phyloP scores from a whole-genome alignment of 441 rosid species.

The Croton laevigatus region DNA sequence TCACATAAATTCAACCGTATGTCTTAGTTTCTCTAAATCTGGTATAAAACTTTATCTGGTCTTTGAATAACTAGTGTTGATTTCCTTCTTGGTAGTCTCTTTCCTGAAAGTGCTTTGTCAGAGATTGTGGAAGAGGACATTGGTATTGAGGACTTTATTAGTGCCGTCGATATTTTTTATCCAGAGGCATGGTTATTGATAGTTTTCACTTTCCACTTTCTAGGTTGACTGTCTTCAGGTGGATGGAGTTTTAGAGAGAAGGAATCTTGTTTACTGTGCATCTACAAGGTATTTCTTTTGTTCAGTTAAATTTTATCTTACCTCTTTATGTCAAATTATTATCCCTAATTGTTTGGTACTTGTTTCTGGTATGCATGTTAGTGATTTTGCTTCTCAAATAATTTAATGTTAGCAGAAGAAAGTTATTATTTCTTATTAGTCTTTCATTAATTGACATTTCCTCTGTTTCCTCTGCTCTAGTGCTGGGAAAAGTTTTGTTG shows the following conservation, averaged over 20 bases:
- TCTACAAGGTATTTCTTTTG: slow-evolving; percentile 73
- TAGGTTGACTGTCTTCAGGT: slow-evolving; percentile 98
- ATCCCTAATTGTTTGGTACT: slow-evolving; percentile 14
- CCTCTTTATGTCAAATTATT: slow-evolving; percentile 13
- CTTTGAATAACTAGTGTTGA: not conserved
- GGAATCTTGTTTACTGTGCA: slow-evolving; percentile 96
- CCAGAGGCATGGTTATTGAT: slow-evolving; percentile 12
- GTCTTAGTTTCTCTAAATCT: not conserved
- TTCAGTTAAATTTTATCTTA: slow-evolving; percentile 11
- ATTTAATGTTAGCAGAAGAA: not conserved
- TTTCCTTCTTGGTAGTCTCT: slow-evolving; percentile 1
- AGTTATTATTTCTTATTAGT: not conserved
- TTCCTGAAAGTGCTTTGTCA: not conserved
- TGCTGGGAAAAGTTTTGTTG: slow-evolving; percentile 99
- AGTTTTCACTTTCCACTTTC: slow-evolving; percentile 30
- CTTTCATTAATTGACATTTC: slow-evolving; percentile 20
- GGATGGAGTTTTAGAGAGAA: slow-evolving; percentile 88
- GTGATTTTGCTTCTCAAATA: slow-evolving; percentile 10
- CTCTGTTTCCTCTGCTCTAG: slow-evolving; percentile 42
- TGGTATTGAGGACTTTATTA: not conserved
- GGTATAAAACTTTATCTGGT: not conserved
- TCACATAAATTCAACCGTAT: not conserved
- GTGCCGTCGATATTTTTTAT: not conserved
- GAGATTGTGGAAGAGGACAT: slow-evolving; percentile 7
- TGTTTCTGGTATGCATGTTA: slow-evolving; percentile 16